Evolutionary conservation across 495 filamentous ascomycete species (phyloP).

Genomic region (Tuber aestivum): DNA sequence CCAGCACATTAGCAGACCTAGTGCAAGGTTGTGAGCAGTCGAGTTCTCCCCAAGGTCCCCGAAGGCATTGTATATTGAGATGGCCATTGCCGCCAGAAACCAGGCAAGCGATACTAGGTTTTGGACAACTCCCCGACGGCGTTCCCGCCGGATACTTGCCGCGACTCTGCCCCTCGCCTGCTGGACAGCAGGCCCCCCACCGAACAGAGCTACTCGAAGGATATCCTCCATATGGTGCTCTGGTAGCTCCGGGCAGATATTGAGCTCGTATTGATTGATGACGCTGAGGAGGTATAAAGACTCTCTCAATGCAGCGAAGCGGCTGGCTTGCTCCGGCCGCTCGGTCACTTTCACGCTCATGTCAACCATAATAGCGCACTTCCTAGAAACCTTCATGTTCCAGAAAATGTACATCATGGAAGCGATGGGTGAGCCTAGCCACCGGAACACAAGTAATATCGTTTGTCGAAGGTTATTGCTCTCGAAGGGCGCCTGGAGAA

Average conservation of each 20-base stretch:
- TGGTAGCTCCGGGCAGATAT: neutral
- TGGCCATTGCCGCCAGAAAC: slow-evolving; percentile 42
- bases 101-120: slow-evolving; percentile 20
- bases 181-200: slow-evolving; percentile 1
- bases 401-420: slow-evolving; percentile 47
- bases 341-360: slow-evolving; percentile 46
- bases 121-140: slow-evolving; percentile 22
- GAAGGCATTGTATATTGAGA: slow-evolving; percentile 50
- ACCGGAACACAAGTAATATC: slow-evolving; percentile 43
- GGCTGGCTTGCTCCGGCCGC: slow-evolving; percentile 31
- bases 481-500: slow-evolving; percentile 50
- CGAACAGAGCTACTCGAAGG: slow-evolving; percentile 26
- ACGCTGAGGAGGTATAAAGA: slow-evolving; percentile 48
- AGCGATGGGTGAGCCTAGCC: slow-evolving; percentile 46
- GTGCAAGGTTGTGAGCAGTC: slow-evolving; percentile 48
- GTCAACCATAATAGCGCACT: slow-evolving; percentile 48
- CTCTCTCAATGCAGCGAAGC: slow-evolving; percentile 46
- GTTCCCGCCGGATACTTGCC: slow-evolving; percentile 7
- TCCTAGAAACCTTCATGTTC: slow-evolving; percentile 49
- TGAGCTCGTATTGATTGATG: slow-evolving; percentile 46
- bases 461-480: slow-evolving; percentile 46
- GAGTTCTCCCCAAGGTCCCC: slow-evolving; percentile 43
- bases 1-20: slow-evolving; percentile 50
- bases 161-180: slow-evolving; percentile 9
- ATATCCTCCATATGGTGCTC: slow-evolving; percentile 12